Percentiles rank a stretch among this genome's conserved stretches.
Conservation (phyloP, 305 asterid genomes). For the Plantago coronopus region DNA sequence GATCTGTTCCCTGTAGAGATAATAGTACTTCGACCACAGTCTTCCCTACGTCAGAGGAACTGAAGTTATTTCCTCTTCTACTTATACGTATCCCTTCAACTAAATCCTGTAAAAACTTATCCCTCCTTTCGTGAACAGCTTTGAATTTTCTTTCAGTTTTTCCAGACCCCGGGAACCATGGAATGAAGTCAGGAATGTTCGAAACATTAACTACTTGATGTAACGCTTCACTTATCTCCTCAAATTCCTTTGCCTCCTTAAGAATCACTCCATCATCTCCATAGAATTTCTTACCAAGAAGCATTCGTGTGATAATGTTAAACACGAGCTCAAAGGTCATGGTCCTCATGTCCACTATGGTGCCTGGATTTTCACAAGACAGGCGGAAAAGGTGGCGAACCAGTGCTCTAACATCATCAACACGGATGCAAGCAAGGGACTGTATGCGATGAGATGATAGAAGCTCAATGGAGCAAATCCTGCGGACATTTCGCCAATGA, state of each 20-base stretch:
- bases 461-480: not conserved
- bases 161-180: not conserved
- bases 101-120: not conserved
- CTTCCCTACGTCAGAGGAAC: too few relatives aligned
- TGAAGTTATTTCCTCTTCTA: not conserved
- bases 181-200: not conserved
- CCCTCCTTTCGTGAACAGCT: conserved; percentile 1
- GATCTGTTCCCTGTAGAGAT: too few relatives aligned
- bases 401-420: not conserved
- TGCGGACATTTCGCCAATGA: not conserved
- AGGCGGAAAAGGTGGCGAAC: not conserved
- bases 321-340: not conserved
- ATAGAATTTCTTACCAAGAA: not conserved
- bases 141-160: not conserved
- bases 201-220: not conserved
- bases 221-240: not conserved
- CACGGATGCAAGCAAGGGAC: not conserved
- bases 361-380: not conserved
- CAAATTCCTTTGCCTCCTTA: not conserved
- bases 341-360: not conserved
- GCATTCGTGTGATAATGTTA: not conserved
- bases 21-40: too few relatives aligned
- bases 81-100: not conserved
- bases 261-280: not conserved
- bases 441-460: not conserved